These are phyloP conservation scores for Metarhizium guizhouense DNA, from an alignment of 2,329 filamentous ascomycete species.

Conservation along the genomic window DNA sequence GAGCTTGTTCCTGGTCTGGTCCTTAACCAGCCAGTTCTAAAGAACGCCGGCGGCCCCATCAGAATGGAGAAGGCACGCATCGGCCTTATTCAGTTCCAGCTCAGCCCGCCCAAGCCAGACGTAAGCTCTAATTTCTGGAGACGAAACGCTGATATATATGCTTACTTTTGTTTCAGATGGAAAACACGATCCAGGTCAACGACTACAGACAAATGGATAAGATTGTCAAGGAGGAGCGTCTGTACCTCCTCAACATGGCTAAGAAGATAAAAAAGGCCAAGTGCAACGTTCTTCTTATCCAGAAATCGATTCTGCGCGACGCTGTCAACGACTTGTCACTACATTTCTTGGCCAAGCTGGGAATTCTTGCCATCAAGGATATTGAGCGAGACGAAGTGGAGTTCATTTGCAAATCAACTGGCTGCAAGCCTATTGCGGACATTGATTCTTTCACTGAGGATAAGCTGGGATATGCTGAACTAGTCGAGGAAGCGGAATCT, in stretches of 20 bases:
- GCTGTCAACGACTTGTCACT: constrained; percentile 96
- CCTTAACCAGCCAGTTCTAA: constrained; percentile 84
- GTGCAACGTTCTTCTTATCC: constrained; percentile 96
- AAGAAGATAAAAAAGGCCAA: constrained; percentile 99
- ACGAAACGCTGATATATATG: background rate
- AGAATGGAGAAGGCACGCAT: constrained; percentile 97
- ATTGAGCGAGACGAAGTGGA: constrained; percentile 98
- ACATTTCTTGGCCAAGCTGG: constrained; percentile 94
- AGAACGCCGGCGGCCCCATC: constrained; percentile 82
- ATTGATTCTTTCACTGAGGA: constrained; percentile 98
- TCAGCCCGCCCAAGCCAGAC: constrained; percentile 95
- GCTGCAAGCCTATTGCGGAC: constrained; percentile 97
- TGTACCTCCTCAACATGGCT: constrained; percentile 96
- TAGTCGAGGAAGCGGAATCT: constrained; percentile 85
- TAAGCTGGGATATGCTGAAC: constrained; percentile 87
- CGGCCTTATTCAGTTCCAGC: constrained; percentile 95
- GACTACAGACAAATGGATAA: constrained; percentile 99
- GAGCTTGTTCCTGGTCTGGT: constrained; percentile 95
- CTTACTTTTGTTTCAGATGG: constrained; percentile 56
- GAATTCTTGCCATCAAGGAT: constrained; percentile 93
- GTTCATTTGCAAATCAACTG: constrained; percentile 98
- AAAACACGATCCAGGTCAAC: constrained; percentile 98
- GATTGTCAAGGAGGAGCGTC: constrained; percentile 97
- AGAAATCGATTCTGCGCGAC: constrained; percentile 96
- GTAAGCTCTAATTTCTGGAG: constrained; percentile 38